phyloP scores from a whole-genome alignment of 2,329 filamentous ascomycete genomes.

The Ceratocystis smalleyi region DNA sequence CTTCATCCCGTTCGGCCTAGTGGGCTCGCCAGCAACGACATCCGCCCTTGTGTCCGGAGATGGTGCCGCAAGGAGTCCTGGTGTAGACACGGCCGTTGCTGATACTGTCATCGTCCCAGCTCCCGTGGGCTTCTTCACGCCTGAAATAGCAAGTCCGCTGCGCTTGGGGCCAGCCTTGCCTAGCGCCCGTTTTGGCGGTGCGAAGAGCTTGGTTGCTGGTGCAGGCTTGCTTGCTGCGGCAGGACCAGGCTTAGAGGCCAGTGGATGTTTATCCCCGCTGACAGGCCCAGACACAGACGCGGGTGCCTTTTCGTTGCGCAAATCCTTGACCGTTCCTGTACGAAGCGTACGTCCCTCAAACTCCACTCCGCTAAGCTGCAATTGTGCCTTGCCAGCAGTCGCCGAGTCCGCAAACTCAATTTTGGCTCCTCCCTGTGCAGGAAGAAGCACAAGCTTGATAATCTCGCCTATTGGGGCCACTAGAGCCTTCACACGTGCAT shows the following conservation, averaged over 20 bases:
- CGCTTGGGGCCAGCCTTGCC: conserved; percentile 22
- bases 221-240: background rate
- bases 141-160: conserved; percentile 30
- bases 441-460: conserved; percentile 61
- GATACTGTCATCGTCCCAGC: background rate
- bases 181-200: conserved; percentile 20
- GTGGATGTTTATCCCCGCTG: too few species aligned
- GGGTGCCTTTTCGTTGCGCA: conserved; percentile 28
- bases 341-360: conserved; percentile 39
- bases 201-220: conserved; percentile 14
- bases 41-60: conserved; percentile 10
- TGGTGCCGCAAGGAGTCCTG: conserved; percentile 18
- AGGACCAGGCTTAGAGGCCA: background rate
- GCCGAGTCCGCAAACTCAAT: conserved; percentile 62
- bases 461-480: conserved; percentile 56
- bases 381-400: conserved; percentile 55
- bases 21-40: conserved; percentile 6
- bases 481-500: conserved; percentile 60
- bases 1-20: conserved; percentile 24
- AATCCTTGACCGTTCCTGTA: conserved; percentile 38
- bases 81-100: conserved; percentile 20
- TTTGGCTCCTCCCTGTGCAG: conserved; percentile 70
- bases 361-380: conserved; percentile 40
- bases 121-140: conserved; percentile 23
- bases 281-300: background rate